Percentiles rank a stretch among this genome's conserved stretches.
These are phyloP conservation scores for Amaranthus tricolor DNA, from an alignment of 179 eudicot genomes.

Conservation along the genomic window DNA sequence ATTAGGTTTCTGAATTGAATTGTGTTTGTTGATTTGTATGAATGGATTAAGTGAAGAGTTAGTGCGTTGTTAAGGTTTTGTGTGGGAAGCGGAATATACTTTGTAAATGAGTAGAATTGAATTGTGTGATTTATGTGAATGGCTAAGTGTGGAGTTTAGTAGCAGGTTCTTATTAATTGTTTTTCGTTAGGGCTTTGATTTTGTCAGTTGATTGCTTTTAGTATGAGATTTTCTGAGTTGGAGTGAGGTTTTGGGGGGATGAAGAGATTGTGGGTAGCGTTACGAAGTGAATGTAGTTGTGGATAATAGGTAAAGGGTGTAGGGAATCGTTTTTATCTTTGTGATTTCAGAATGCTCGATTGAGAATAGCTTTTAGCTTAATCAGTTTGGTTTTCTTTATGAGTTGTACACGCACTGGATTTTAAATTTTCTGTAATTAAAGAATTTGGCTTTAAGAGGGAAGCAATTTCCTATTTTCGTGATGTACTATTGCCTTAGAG, in stretches of 20 bases:
- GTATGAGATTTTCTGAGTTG: not conserved
- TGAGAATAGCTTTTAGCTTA: not conserved
- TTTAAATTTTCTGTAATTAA: no score
- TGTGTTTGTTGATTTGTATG: not conserved
- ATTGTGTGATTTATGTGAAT: no score
- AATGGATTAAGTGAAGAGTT: not conserved
- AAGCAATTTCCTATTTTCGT: not conserved
- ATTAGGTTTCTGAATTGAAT: not conserved
- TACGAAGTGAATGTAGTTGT: slow-evolving; percentile 4
- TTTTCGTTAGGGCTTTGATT: not conserved
- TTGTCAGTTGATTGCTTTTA: not conserved
- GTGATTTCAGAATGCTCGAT: not conserved
- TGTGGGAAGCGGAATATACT: no score
- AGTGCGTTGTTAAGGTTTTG: no score
- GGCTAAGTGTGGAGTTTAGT: no score
- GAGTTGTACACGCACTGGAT: not conserved
- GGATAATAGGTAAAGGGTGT: not conserved
- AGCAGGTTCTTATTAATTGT: no score
- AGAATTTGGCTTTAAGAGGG: not conserved
- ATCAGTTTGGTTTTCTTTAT: not conserved
- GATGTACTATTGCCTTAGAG: not conserved
- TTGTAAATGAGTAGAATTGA: no score
- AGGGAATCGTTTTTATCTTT: not conserved
- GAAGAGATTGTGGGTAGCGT: not conserved
- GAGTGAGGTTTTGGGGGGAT: not conserved